Evolutionary conservation across 2,329 filamentous ascomycete species (phyloP).

Genomic region (Monosporascus sp.): DNA sequence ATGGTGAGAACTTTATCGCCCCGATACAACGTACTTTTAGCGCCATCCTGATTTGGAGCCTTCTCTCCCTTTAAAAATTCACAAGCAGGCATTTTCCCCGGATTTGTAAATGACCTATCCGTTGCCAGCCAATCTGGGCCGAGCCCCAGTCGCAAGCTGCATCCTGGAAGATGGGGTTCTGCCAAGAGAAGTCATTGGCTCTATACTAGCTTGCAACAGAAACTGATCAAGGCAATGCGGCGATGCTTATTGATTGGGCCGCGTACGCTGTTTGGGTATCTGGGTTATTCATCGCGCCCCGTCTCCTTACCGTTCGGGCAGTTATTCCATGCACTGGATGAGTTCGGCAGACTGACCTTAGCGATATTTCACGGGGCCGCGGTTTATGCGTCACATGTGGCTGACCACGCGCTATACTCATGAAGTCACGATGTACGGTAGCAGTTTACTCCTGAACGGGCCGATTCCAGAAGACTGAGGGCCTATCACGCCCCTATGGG

Average conservation of each 20-base stretch:
- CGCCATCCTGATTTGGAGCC: neutral
- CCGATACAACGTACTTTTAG: neutral
- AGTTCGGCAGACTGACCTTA: neutral
- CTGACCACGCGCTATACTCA: neutral
- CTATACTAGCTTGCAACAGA: neutral
- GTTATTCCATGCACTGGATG: too few species aligned
- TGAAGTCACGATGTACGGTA: neutral
- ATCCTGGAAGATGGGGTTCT: too few species aligned
- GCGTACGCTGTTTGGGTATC: neutral
- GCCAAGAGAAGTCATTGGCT: neutral
- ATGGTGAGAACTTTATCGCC: neutral
- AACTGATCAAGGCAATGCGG: neutral
- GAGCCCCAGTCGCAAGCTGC: too few species aligned
- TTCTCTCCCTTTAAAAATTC: neutral
- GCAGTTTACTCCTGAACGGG: slow-evolving; percentile 13
- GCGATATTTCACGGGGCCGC: neutral
- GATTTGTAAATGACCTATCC: neutral
- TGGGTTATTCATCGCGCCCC: neutral
- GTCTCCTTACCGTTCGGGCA: too few species aligned
- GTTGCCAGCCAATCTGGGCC: neutral
- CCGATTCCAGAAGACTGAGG: slow-evolving; percentile 6
- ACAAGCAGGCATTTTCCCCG: neutral
- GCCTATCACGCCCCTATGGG: slow-evolving; percentile 17
- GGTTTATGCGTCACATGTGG: neutral
- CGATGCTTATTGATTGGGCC: neutral